A percentile compares a stretch with the other conserved stretches of the same genome.
Conservation (phyloP, 2,329 filamentous ascomycete genomes). For the Pezizomycotina sp. region DNA sequence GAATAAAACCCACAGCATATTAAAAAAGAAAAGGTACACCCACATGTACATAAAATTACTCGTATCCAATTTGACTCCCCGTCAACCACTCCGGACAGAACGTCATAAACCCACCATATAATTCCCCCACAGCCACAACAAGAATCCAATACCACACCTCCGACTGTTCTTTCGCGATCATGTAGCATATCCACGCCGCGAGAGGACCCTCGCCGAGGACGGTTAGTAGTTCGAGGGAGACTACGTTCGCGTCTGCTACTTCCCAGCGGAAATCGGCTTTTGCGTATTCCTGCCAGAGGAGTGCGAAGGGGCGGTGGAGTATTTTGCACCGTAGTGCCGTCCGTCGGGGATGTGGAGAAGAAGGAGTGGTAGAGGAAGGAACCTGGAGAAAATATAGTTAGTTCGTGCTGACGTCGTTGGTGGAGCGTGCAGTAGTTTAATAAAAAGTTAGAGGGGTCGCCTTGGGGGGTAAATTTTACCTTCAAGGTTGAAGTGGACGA, state of each 20-base stretch:
- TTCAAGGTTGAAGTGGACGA: constrained; percentile 84
- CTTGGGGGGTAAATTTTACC: constrained; percentile 58
- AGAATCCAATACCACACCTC: constrained; percentile 43
- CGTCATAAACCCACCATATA: constrained; percentile 56
- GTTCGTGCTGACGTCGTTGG: constrained; percentile 8
- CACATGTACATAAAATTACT: constrained; percentile 53
- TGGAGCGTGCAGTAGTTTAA: no score
- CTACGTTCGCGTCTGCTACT: constrained; percentile 44
- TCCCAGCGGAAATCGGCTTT: constrained; percentile 48
- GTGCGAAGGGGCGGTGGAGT: constrained; percentile 33
- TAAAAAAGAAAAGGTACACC: constrained; percentile 54
- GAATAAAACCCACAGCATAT: constrained; percentile 50
- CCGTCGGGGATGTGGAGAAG: constrained; percentile 6
- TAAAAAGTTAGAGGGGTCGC: constrained; percentile 32
- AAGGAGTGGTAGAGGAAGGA: constrained; percentile 19
- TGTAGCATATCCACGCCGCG: constrained; percentile 43
- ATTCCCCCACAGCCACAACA: constrained; percentile 46
- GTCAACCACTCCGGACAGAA: constrained; percentile 54
- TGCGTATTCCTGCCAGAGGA: constrained; percentile 54
- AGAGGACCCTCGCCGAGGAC: constrained; percentile 46
- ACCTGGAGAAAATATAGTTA: no score
- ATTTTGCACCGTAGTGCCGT: constrained; percentile 15
- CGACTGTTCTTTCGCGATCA: constrained; percentile 40
- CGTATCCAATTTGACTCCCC: constrained; percentile 44
- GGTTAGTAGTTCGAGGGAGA: constrained; percentile 49